Evolutionary conservation across 495 filamentous ascomycete species (phyloP).

Genomic region (Penicillium robsamsonii): DNA sequence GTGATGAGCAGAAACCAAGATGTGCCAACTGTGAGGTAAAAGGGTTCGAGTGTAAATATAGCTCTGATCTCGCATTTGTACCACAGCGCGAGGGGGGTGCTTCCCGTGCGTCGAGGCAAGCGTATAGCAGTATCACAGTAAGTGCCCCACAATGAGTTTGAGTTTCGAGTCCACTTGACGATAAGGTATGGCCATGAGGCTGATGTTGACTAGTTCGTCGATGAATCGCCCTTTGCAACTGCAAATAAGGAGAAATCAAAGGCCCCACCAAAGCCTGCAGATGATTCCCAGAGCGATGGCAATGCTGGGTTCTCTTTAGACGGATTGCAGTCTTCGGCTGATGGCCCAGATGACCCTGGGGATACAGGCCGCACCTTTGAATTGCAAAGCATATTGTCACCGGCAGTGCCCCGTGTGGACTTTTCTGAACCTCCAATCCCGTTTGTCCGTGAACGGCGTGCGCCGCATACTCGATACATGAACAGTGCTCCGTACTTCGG

Average conservation of each 20-base stretch:
- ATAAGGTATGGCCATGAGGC: background rate
- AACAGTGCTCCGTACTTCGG: constrained; percentile 6
- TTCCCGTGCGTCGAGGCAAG: constrained; percentile 10
- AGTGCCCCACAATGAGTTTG: background rate
- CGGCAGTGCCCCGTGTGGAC: background rate
- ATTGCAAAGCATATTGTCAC: constrained; percentile 13
- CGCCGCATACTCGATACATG: background rate
- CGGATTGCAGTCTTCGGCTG: background rate
- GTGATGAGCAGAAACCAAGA: constrained; percentile 30
- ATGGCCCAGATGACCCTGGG: background rate
- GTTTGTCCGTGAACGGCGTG: background rate
- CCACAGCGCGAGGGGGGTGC: constrained; percentile 14
- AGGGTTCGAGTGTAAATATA: constrained; percentile 30
- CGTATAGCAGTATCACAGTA: constrained; percentile 25
- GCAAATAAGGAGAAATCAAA: constrained; percentile 5
- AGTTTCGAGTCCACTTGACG: background rate
- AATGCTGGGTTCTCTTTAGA: background rate
- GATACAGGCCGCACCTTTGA: constrained; percentile 10
- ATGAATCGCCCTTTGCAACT: constrained; percentile 21
- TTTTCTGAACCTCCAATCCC: constrained; percentile 8
- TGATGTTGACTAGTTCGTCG: constrained; percentile 23
- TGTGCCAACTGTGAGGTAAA: constrained; percentile 32
- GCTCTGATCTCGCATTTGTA: constrained; percentile 24
- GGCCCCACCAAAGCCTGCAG: background rate
- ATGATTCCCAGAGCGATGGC: background rate